Base-by-base conservation (phyloP, 2,329 filamentous ascomycete genomes). In the Hypoxylon sp. region DNA sequence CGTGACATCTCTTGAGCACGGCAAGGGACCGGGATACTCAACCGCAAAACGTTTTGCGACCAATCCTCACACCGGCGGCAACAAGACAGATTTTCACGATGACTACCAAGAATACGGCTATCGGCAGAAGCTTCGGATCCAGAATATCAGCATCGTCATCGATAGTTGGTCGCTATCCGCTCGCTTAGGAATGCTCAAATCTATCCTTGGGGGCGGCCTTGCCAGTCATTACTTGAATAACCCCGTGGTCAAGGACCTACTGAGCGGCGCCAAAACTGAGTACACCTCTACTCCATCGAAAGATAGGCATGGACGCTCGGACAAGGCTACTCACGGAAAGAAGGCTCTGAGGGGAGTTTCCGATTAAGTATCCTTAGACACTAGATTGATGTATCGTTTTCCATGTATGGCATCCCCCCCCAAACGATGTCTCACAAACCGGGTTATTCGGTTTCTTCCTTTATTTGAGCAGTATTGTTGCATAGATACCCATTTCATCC, bases 21-120 rank as follows among this genome's bases (percentile, higher is more conserved):
- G 84, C 40, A 83, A 84, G 40, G 85, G 85, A 0, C 85, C 85
- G 0, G 83, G 80, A 32, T 87, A 86, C 70, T 85, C 84, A 5
- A 84, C 81, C 0, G 83, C 84, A 1, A 75, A 77, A 6, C 76
- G 78, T 58, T 79, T 70, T 73, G 77, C 72, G 33, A 78, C 60
- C 38, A 81, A 83, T 60, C 80, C 81, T 1, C 78, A 83, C 61
- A 81, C 79, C 0, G 79, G 79, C 18, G 77, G 79, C 3, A 76
- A 75, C 2, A 80, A 79, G 62, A 72, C 75, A 4, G 82, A 80
- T 36, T 75, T 74, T 26, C 78, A 79, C 2, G 79, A 82, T 32
- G 80, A 81, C 7, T 78, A 80, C 2, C 75, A 78, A 30, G 83
- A 85, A 64, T 84, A 85, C 64, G 84, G 84, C 2, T 86, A 87